Evolutionary conservation across 306 rosid species (phyloP).

Genomic region (Gastrolobium villosum): DNA sequence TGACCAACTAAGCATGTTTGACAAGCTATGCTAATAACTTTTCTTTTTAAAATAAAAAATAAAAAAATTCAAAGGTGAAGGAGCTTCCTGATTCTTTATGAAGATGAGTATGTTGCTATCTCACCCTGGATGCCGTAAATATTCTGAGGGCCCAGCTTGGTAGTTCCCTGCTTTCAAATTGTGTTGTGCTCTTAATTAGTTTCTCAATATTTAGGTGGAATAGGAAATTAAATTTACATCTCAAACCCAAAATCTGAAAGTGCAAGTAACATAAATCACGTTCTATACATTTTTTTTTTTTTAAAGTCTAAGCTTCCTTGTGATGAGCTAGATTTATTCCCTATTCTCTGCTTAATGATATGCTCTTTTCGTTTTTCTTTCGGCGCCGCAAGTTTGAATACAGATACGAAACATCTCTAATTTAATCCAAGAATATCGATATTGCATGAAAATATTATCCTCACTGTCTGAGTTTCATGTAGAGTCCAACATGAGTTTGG

Average conservation of each 20-base stretch:
- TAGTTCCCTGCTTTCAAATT: too few relatives aligned
- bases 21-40: too few relatives aligned
- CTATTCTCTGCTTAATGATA: not conserved
- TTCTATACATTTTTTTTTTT: slow-evolving; percentile 35
- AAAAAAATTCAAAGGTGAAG: not conserved
- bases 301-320: not conserved
- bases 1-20: slow-evolving; percentile 10
- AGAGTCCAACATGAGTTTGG: slow-evolving; percentile 50
- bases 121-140: too few relatives aligned
- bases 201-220: not conserved
- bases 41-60: too few relatives aligned
- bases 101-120: too few relatives aligned
- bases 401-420: not conserved
- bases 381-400: slow-evolving; percentile 52
- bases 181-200: not conserved
- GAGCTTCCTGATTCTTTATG: too few relatives aligned
- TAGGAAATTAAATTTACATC: not conserved
- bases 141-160: too few relatives aligned
- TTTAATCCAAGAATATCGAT: slow-evolving; percentile 29
- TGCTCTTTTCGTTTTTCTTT: not conserved
- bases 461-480: not conserved
- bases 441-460: slow-evolving; percentile 35
- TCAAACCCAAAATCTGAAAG: not conserved
- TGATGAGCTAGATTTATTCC: not conserved
- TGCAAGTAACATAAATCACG: slow-evolving; percentile 32